Conservation (phyloP, 2,329 filamentous ascomycete genomes). For the Cyclaneusma minus region DNA sequence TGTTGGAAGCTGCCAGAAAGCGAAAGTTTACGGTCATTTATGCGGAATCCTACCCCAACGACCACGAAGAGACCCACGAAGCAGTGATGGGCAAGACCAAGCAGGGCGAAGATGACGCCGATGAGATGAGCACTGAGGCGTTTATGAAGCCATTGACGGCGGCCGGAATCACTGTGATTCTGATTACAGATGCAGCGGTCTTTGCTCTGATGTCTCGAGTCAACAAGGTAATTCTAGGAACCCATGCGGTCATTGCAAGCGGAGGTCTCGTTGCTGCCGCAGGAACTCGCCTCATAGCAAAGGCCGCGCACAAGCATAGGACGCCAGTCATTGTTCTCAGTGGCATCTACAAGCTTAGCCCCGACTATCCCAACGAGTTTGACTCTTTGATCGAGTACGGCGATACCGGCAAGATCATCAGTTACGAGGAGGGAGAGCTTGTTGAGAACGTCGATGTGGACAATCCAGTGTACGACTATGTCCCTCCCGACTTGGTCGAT, state of each 20-base stretch:
- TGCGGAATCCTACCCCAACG: slow-evolving; percentile 57
- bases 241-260: slow-evolving; percentile 75
- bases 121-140: slow-evolving; percentile 25
- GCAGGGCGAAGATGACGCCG: slow-evolving; percentile 25
- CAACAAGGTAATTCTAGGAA: slow-evolving; percentile 86
- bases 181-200: slow-evolving; percentile 70
- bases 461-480: slow-evolving; percentile 69
- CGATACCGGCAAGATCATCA: slow-evolving; percentile 59
- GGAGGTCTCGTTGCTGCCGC: slow-evolving; percentile 73
- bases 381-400: slow-evolving; percentile 77
- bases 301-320: slow-evolving; percentile 67
- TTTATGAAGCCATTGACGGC: slow-evolving; percentile 67
- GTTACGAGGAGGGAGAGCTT: slow-evolving; percentile 64
- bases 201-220: slow-evolving; percentile 92
- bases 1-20: slow-evolving; percentile 75
- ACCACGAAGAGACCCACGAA: slow-evolving; percentile 46
- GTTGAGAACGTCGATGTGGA: slow-evolving; percentile 65
- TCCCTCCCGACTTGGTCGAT: slow-evolving; percentile 61
- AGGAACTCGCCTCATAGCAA: slow-evolving; percentile 71
- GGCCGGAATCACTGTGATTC: slow-evolving; percentile 67
- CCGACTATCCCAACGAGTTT: slow-evolving; percentile 72
- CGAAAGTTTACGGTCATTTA: slow-evolving; percentile 85
- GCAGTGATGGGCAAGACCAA: slow-evolving; percentile 38
- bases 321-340: slow-evolving; percentile 79
- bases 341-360: slow-evolving; percentile 87